These are phyloP conservation scores for Grosmannia huntii DNA, from an alignment of 2,329 filamentous ascomycete genomes.

Conservation along the genomic window DNA sequence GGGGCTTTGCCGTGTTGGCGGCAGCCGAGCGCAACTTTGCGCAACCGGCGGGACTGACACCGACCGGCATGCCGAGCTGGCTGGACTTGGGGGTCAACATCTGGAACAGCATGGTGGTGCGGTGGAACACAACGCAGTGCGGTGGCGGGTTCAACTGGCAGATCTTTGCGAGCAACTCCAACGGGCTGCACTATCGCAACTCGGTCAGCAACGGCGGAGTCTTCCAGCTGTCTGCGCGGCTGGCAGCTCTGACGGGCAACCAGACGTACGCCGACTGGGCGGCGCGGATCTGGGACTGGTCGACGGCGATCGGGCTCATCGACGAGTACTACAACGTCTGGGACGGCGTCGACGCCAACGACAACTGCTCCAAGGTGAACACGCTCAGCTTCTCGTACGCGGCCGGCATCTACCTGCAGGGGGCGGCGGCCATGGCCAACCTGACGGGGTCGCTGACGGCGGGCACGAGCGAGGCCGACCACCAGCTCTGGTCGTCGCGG, in stretches of 20 bases:
- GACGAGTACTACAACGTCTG: slow-evolving; percentile 40
- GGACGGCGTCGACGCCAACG: slow-evolving; percentile 45
- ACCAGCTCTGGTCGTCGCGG: slow-evolving; percentile 39
- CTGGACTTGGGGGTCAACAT: slow-evolving; percentile 55
- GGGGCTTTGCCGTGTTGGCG: slow-evolving; percentile 54
- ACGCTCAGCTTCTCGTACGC: slow-evolving; percentile 52
- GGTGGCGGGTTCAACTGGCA: slow-evolving; percentile 70
- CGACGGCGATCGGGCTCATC: slow-evolving; percentile 41
- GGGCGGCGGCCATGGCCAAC: slow-evolving; percentile 51
- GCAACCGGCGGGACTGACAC: slow-evolving; percentile 40
- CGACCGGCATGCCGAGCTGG: slow-evolving; percentile 56
- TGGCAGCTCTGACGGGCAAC: slow-evolving; percentile 58
- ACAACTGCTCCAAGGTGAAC: slow-evolving; percentile 41
- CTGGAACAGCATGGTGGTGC: slow-evolving; percentile 55
- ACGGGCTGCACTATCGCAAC: slow-evolving; percentile 75
- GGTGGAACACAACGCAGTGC: slow-evolving; percentile 59
- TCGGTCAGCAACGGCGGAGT: slow-evolving; percentile 70
- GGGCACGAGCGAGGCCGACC: slow-evolving; percentile 6
- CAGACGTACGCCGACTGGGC: slow-evolving; percentile 56
- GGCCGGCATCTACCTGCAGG: slow-evolving; percentile 52
- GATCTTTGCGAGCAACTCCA: slow-evolving; percentile 60
- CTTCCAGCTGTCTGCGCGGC: slow-evolving; percentile 66
- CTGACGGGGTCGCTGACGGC: slow-evolving; percentile 38
- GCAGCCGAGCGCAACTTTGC: slow-evolving; percentile 59
- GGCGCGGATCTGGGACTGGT: slow-evolving; percentile 54